Base-by-base conservation (phyloP, 2,329 filamentous ascomycete genomes). In the Tolypocladium ovalisporum region DNA sequence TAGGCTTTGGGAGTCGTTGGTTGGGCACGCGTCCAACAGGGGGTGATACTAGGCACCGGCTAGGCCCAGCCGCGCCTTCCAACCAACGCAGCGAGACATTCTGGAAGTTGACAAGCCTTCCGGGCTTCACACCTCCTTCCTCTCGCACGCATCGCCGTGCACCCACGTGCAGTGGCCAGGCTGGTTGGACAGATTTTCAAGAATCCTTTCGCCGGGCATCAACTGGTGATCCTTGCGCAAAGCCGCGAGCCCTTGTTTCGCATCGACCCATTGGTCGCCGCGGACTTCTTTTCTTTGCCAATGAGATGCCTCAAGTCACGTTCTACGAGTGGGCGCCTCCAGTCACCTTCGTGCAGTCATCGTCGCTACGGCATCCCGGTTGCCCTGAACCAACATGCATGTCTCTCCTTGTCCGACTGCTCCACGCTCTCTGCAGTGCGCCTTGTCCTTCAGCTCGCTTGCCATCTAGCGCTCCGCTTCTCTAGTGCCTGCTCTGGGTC, bases 161-260 rank as follows among this genome's bases (percentile, higher is more conserved):
- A 6, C 47, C 55, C 55, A 56, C 44, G 55, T 56, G 55, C 55
- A 34, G 22, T 34, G 8, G 29, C 19, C 32, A 13, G 47, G 19
- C 10, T 13, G 22, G 29, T 6, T 32, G n/a, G 17, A n/a, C 9
- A 19, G 29, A 8, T 58, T 58, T 44, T 13, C 35, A 49, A 19
- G 17, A 39, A 60, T 57, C 39, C 52, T 67, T 67, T 67, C 63
- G 65, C 54, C 62, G 12, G 10, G 29, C 9, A 52, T 35, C 29
- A 29, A 34, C 47, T 35, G 29, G 10, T 22, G 29, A 52, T 34
- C 10, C 29, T 29, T 13, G 34, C n/a, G 7, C 34, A 9, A 27
- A 22, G 8, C 22, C 17, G 13, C 13, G 37, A 40, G 35, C 54
- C 56, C 59, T 59, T 55, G 59, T 54, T 59, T 54, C 35, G 52